Percentiles rank a stretch among this genome's conserved stretches.
phyloP scores from a whole-genome alignment of 1,284 basidiomycete species.

The Agroathelia rolfsii region DNA sequence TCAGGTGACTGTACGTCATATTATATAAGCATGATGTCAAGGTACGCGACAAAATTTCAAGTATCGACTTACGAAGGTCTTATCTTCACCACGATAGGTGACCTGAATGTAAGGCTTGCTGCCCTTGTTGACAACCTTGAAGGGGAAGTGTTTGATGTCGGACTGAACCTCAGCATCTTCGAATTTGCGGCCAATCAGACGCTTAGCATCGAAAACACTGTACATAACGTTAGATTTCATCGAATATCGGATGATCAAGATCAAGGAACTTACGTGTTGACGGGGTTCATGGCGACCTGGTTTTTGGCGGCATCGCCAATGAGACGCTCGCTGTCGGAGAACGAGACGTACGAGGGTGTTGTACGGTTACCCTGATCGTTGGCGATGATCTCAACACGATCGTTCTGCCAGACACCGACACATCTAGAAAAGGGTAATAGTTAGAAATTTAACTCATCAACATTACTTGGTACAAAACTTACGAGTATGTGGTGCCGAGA shows the following conservation, averaged over 20 bases:
- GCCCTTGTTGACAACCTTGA: constrained; percentile 76
- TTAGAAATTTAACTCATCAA: constrained; percentile 4
- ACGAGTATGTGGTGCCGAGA: constrained; percentile 83
- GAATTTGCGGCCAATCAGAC: constrained; percentile 83
- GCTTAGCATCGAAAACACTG: constrained; percentile 84
- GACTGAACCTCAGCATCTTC: constrained; percentile 84
- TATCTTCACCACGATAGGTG: constrained; percentile 84
- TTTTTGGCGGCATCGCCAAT: constrained; percentile 96
- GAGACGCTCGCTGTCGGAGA: constrained; percentile 89
- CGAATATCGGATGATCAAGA: too few relatives aligned
- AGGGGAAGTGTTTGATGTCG: constrained; percentile 94
- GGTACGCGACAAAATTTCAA: not conserved
- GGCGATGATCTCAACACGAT: constrained; percentile 96
- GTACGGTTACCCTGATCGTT: constrained; percentile 98
- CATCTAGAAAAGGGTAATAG: constrained; percentile 34
- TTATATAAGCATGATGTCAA: constrained; percentile 9
- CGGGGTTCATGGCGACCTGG: constrained; percentile 83
- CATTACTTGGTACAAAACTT: constrained; percentile 21
- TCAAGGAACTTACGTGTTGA: constrained; percentile 47
- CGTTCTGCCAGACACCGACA: constrained; percentile 96
- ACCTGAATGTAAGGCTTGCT: constrained; percentile 88
- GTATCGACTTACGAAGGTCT: constrained; percentile 71
- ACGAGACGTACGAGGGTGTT: constrained; percentile 90
- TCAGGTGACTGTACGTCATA: constrained; percentile 66
- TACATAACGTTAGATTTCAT: constrained; percentile 14